Conservation (phyloP, 2,329 filamentous ascomycete genomes). For the Ilyonectria robusta region DNA sequence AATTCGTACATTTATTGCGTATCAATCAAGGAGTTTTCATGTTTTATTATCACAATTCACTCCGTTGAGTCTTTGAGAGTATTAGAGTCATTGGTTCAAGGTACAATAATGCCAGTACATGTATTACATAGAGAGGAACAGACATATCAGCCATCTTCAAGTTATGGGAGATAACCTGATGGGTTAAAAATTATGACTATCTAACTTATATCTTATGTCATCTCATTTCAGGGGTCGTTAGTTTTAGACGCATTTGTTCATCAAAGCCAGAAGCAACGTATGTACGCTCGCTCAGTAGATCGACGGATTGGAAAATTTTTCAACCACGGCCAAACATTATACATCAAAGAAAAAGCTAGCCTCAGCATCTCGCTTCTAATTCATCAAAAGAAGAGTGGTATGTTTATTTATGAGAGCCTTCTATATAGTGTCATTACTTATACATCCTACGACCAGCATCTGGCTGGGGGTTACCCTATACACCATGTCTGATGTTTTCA, state of each 20-base stretch:
- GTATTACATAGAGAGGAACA: not conserved
- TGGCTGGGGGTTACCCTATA: not conserved
- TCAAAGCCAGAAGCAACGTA: no score
- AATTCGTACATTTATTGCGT: no score
- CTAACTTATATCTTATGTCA: no score
- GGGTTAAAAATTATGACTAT: not conserved
- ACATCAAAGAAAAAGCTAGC: not conserved
- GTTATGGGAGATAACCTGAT: not conserved
- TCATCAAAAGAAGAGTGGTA: not conserved
- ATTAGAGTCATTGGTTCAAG: not conserved
- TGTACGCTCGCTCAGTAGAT: not conserved
- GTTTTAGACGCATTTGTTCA: no score
- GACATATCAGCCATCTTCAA: not conserved
- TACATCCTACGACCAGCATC: not conserved
- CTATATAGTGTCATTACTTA: not conserved
- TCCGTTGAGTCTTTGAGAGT: not conserved
- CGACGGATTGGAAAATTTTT: not conserved
- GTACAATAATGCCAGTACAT: not conserved
- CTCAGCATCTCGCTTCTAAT: not conserved
- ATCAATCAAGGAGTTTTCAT: no score
- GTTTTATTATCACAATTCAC: not conserved
- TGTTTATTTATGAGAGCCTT: not conserved
- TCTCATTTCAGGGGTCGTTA: no score
- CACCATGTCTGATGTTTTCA: conserved; percentile 12
- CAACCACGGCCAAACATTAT: no score